phyloP scores from a whole-genome alignment of 495 filamentous ascomycete species.

The Beverwykella pulmonaria region DNA sequence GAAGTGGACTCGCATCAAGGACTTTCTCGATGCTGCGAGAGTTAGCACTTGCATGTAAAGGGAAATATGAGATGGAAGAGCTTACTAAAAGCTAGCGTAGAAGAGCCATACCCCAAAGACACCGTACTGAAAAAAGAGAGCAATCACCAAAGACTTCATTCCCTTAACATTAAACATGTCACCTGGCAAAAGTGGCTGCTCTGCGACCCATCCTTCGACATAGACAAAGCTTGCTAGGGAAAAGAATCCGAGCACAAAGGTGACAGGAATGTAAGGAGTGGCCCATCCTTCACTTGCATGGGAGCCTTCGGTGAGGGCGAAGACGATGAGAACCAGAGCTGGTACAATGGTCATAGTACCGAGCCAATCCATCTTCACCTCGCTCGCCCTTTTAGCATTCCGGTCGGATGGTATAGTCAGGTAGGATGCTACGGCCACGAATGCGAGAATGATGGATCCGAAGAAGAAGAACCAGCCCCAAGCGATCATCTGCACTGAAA shows the following conservation, averaged over 20 bases:
- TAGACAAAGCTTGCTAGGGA: constrained; percentile 64
- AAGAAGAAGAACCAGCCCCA: constrained; percentile 87
- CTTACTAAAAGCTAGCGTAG: constrained; percentile 79
- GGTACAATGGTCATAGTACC: constrained; percentile 66
- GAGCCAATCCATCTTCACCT: constrained; percentile 70
- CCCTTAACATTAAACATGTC: constrained; percentile 74
- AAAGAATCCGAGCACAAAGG: constrained; percentile 61
- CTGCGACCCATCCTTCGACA: constrained; percentile 74
- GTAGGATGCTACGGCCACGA: constrained; percentile 58
- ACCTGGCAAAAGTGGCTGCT: constrained; percentile 71
- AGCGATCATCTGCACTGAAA: constrained; percentile 62
- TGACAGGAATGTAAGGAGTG: constrained; percentile 70
- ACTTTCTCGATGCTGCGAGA: constrained; percentile 62
- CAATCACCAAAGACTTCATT: constrained; percentile 67
- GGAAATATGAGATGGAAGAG: constrained; percentile 1
- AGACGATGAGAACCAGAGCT: constrained; percentile 72
- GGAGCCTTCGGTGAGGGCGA: constrained; percentile 74
- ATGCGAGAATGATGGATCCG: constrained; percentile 59
- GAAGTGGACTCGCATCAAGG: constrained; percentile 66
- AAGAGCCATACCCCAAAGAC: constrained; percentile 75
- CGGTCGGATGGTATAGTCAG: constrained; percentile 69
- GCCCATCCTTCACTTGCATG: constrained; percentile 70
- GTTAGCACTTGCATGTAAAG: neutral
- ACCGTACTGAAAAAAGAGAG: constrained; percentile 76
- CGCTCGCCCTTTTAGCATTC: constrained; percentile 50